Base-by-base conservation (phyloP, 2,329 filamentous ascomycete genomes). In the Aspergillus niger region DNA sequence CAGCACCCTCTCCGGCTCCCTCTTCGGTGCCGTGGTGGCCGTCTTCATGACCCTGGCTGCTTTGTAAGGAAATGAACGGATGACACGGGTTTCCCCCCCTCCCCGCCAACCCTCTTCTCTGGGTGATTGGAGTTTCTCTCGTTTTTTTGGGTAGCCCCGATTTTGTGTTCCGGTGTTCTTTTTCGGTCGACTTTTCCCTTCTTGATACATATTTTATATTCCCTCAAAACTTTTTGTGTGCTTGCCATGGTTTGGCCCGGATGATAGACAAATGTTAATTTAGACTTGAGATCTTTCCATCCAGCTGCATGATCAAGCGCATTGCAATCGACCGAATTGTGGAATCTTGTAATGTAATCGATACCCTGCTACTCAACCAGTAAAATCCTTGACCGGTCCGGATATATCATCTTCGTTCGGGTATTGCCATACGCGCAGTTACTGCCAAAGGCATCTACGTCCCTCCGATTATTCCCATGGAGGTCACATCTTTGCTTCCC, bases 1-100 rank as follows among this genome's bases (percentile, higher is more conserved):
- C 39, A 59, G 15, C 54, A 52, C 57, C 32, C 55, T 67, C 26
- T 61, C 65, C 17, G 58, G 61, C 60, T 67, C 65, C 32, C 53
- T 65, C 44, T 59, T 63, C 53, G 60, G 62, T 22, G 62, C 60
- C 10, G 60, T 55, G 3, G 38, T 64, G n/a, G 55, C 60, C 28
- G 60, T 60, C 54, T 53, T 58, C 44, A 56, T 50, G 13, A 48
- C 53, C 41, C 47, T 63, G n/a, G 58, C 55, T 43, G 41, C 50
- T n/a, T 44, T 60, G 48, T 63, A 58, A 60, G 41, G 41, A 54
- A 17, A 8, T 43, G 38, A 43, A 20, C 32, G 32, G 32, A 36
- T 36, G 32, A 36, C 32, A 36, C 32, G 32, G 32, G 32, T 36
- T 36, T 36, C 32, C 32, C 32, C 32, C 13, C 32, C 32, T 11